Percentiles rank a stretch among this genome's conserved stretches.
These are phyloP conservation scores for Hemisphaericaspora xylanilytica DNA, from an alignment of 1,139 yeast genomes.

Conservation along the genomic window DNA sequence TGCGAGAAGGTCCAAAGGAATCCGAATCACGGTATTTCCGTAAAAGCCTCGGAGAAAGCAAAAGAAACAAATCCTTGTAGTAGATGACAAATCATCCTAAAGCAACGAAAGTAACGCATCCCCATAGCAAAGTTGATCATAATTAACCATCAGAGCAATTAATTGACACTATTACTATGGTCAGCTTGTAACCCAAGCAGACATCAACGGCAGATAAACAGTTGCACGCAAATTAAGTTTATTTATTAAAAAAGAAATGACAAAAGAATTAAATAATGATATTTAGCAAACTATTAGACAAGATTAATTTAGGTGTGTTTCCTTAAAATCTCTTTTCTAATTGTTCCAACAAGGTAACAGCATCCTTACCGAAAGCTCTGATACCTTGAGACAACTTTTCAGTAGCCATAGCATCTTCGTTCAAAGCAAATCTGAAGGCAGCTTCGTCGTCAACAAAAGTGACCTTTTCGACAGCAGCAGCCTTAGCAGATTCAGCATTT, in stretches of 20 bases:
- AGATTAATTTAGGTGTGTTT: too few relatives aligned
- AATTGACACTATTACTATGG: too few relatives aligned
- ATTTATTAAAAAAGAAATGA: slow-evolving; percentile 2
- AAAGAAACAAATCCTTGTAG: neutral
- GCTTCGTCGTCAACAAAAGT: slow-evolving; percentile 83
- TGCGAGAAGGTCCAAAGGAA: too few relatives aligned
- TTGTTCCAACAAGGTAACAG: slow-evolving; percentile 75
- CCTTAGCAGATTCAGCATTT: slow-evolving; percentile 55
- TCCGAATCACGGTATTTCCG: too few relatives aligned
- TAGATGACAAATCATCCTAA: neutral
- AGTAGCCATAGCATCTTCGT: slow-evolving; percentile 98
- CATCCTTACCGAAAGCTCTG: slow-evolving; percentile 94
- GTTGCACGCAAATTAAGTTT: slow-evolving; percentile 1
- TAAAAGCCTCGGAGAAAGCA: neutral
- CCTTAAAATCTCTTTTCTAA: slow-evolving; percentile 67
- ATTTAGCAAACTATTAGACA: too few relatives aligned
- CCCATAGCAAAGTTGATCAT: too few relatives aligned
- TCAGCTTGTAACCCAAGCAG: too few relatives aligned
- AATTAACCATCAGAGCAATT: too few relatives aligned
- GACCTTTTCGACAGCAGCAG: slow-evolving; percentile 65
- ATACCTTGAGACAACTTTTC: slow-evolving; percentile 98
- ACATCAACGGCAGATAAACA: neutral
- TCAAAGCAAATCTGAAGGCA: slow-evolving; percentile 83
- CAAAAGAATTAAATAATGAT: slow-evolving; percentile 3
- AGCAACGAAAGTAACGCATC: neutral